Evolutionary conservation across 108 stramenopile species (phyloP).

Genomic region (Skeletonema marinoi): DNA sequence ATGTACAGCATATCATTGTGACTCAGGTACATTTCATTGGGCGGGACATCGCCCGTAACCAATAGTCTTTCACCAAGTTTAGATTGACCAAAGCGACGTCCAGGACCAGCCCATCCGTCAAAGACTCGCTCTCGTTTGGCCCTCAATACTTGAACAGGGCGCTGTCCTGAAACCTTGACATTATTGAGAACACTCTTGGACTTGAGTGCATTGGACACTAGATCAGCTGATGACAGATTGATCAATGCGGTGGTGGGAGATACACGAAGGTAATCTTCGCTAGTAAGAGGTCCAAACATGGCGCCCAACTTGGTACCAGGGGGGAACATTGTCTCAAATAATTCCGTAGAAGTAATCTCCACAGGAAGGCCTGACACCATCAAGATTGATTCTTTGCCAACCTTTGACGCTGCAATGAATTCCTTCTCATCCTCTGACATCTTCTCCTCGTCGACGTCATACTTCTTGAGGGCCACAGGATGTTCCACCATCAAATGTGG

Average conservation of each 20-base stretch:
- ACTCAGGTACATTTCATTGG: slow-evolving; percentile 71
- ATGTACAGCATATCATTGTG: slow-evolving; percentile 73
- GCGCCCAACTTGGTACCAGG: slow-evolving; percentile 56
- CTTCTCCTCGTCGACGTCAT: slow-evolving; percentile 24
- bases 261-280: slow-evolving; percentile 59
- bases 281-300: slow-evolving; percentile 58
- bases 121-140: slow-evolving; percentile 76
- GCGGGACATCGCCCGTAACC: slow-evolving; percentile 84
- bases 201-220: slow-evolving; percentile 60
- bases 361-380: slow-evolving; percentile 64
- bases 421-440: slow-evolving; percentile 46
- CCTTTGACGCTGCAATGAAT: slow-evolving; percentile 39
- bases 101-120: slow-evolving; percentile 50
- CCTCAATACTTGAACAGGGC: slow-evolving; percentile 61
- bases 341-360: slow-evolving; percentile 38
- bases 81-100: slow-evolving; percentile 33
- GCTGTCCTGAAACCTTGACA: slow-evolving; percentile 56
- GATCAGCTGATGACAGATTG: slow-evolving; percentile 61
- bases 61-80: slow-evolving; percentile 61
- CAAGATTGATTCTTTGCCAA: slow-evolving; percentile 50
- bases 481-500: slow-evolving; percentile 19
- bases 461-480: slow-evolving; percentile 27
- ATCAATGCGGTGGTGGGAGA: slow-evolving; percentile 68
- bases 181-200: slow-evolving; percentile 54
- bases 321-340: slow-evolving; percentile 63